Percentiles rank a stretch among this genome's conserved stretches.
Conservation (phyloP, 1,139 yeast species). For the Petasospora rhodanensis region DNA sequence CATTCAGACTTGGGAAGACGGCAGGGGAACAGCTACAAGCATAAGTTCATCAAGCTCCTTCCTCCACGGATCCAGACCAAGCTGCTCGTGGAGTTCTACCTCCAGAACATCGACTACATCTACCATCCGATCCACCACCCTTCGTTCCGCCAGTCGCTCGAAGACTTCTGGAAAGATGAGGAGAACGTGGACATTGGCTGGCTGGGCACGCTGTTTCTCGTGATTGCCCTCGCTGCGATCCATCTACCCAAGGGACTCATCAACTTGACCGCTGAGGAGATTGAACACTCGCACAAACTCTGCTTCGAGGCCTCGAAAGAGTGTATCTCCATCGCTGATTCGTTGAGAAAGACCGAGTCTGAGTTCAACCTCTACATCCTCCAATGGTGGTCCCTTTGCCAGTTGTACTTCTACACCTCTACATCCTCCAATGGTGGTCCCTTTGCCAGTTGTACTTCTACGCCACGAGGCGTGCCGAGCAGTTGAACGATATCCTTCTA, state of each 20-base stretch:
- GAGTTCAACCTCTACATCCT: slow-evolving; percentile 22
- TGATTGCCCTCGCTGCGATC: slow-evolving; percentile 27
- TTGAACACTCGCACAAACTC: slow-evolving; percentile 24
- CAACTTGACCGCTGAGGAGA: slow-evolving; percentile 22
- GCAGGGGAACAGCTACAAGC: slow-evolving; percentile 4
- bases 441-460: slow-evolving; percentile 29
- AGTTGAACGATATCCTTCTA: slow-evolving; percentile 24
- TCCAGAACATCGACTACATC: slow-evolving; percentile 27
- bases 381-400: slow-evolving; percentile 30
- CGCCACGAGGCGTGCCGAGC: slow-evolving; percentile 28
- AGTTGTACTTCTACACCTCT: slow-evolving; percentile 24
- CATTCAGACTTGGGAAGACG: neutral
- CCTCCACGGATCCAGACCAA: slow-evolving; percentile 23
- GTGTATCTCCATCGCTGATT: slow-evolving; percentile 21
- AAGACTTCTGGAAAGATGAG: slow-evolving; percentile 21
- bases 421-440: slow-evolving; percentile 28
- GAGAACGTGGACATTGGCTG: slow-evolving; percentile 26
- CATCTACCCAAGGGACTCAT: slow-evolving; percentile 27
- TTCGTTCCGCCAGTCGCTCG: slow-evolving; percentile 22
- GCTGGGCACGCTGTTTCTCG: slow-evolving; percentile 27
- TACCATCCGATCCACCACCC: slow-evolving; percentile 29
- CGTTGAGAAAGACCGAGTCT: slow-evolving; percentile 12
- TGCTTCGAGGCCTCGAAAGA: slow-evolving; percentile 29
- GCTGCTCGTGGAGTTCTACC: slow-evolving; percentile 24
- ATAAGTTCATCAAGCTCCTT: slow-evolving; percentile 18